Percentiles rank a stretch among this genome's conserved stretches.
Conservation (phyloP, 2,329 filamentous ascomycete genomes). For the Verticillium nubilum region DNA sequence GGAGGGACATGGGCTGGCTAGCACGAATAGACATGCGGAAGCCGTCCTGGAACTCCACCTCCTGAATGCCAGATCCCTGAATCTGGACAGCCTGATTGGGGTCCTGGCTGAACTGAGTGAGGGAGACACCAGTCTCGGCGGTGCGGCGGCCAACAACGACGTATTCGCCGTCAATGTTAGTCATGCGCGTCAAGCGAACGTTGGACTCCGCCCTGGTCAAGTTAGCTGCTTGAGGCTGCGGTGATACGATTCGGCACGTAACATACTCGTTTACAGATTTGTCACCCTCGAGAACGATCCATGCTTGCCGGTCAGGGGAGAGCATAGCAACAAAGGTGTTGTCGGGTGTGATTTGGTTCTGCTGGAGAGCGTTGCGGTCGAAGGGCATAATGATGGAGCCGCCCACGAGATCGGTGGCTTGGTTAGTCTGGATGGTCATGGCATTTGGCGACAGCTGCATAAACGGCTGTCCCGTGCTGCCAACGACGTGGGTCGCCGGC, state of each 20-base stretch:
- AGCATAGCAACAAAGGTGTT: constrained; percentile 16
- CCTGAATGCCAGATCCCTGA: constrained; percentile 14
- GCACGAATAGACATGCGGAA: constrained; percentile 16
- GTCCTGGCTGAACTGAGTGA: constrained; percentile 14
- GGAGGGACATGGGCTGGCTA: constrained; percentile 15
- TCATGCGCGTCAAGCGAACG: constrained; percentile 16
- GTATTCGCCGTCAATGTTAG: constrained; percentile 14
- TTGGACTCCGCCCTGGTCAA: constrained; percentile 12
- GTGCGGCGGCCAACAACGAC: constrained; percentile 15
- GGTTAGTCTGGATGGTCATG: constrained; percentile 15
- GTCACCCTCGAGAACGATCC: constrained; percentile 13
- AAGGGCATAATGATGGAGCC: constrained; percentile 15
- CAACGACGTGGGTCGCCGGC: constrained; percentile 14
- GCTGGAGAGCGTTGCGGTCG: constrained; percentile 10
- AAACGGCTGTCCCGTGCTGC: constrained; percentile 15
- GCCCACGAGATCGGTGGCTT: constrained; percentile 14
- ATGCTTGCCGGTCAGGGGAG: constrained; percentile 14
- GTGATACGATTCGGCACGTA: too few species aligned
- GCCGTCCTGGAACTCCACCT: constrained; percentile 15
- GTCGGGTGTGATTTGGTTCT: constrained; percentile 13
- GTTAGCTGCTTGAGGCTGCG: background rate
- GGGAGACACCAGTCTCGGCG: constrained; percentile 11
- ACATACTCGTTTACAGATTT: constrained; percentile 15
- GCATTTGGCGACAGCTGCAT: constrained; percentile 15
- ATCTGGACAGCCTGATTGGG: constrained; percentile 10